These are phyloP conservation scores for Kondoa malvinella DNA, from an alignment of 768 basidiomycete species.

Conservation along the genomic window DNA sequence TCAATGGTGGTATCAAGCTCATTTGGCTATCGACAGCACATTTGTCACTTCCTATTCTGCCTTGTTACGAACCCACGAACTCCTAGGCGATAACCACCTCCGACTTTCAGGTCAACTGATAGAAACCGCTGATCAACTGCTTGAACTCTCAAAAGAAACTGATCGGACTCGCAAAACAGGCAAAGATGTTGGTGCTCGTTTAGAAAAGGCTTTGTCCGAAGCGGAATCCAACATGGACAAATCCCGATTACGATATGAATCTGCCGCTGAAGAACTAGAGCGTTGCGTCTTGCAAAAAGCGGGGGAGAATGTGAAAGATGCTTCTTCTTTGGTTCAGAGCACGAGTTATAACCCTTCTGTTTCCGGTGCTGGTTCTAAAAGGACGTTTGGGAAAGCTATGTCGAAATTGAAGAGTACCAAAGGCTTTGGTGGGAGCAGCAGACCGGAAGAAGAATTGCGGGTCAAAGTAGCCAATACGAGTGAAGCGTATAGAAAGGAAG, in stretches of 20 bases:
- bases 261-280: slow-evolving; percentile 84
- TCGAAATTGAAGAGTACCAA: slow-evolving; percentile 27
- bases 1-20: not conserved
- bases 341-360: not conserved
- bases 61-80: slow-evolving; percentile 71
- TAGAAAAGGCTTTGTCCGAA: slow-evolving; percentile 75
- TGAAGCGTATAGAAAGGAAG: slow-evolving; percentile 76
- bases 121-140: slow-evolving; percentile 94
- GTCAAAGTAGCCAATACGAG: slow-evolving; percentile 65
- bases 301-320: slow-evolving; percentile 71
- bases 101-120: slow-evolving; percentile 69
- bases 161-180: slow-evolving; percentile 90
- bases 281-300: slow-evolving; percentile 83
- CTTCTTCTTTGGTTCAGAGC: slow-evolving; percentile 23
- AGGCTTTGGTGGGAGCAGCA: slow-evolving; percentile 45
- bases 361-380: slow-evolving; percentile 6
- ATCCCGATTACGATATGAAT: slow-evolving; percentile 65
- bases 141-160: slow-evolving; percentile 68
- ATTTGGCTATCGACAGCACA: slow-evolving; percentile 24
- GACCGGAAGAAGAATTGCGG: slow-evolving; percentile 88
- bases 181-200: slow-evolving; percentile 73
- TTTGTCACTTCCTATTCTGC: slow-evolving; percentile 71
- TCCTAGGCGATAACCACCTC: slow-evolving; percentile 72
- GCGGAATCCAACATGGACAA: slow-evolving; percentile 75
- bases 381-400: slow-evolving; percentile 26